Evolutionary conservation across 2,329 filamentous ascomycete species (phyloP).

Genomic region (Ceratocystis huliohia): DNA sequence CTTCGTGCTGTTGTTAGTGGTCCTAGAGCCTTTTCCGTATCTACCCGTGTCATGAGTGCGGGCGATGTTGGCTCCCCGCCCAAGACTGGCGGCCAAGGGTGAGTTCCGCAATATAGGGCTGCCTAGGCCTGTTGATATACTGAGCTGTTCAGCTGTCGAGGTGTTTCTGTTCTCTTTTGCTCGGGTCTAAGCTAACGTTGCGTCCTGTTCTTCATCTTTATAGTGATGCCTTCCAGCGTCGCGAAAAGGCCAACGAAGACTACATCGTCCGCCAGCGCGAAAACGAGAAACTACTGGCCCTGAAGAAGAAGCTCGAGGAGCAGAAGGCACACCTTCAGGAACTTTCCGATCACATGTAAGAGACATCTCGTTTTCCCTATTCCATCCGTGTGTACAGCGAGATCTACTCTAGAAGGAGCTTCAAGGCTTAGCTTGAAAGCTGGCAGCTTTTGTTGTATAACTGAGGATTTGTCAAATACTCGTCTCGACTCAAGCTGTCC

Average conservation of each 20-base stretch:
- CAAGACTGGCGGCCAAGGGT: constrained; percentile 42
- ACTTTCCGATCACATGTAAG: constrained; percentile 77
- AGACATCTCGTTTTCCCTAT: constrained; percentile 21
- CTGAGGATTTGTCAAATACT: not conserved
- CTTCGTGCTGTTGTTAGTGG: constrained; percentile 36
- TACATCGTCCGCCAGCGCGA: constrained; percentile 77
- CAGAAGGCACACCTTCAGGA: constrained; percentile 76
- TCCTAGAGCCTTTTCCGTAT: constrained; percentile 46
- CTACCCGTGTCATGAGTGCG: constrained; percentile 50
- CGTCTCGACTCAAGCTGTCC: not conserved
- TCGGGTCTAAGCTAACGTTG: not conserved
- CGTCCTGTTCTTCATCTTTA: constrained; percentile 5
- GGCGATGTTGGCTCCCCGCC: constrained; percentile 56
- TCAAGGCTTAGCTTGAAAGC: not conserved
- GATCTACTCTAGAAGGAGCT: not conserved
- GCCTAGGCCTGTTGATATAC: not conserved
- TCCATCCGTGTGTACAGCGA: not conserved
- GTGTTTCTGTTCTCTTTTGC: not conserved
- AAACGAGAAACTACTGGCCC: constrained; percentile 71
- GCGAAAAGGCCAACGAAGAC: constrained; percentile 78
- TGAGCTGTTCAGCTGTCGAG: not conserved
- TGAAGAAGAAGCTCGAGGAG: constrained; percentile 60
- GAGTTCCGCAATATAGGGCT: constrained; percentile 26
- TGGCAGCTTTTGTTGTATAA: not conserved
- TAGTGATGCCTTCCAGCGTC: constrained; percentile 85